These are phyloP conservation scores for Centella asiatica DNA, from an alignment of 129 eudicot genomes.

Conservation along the genomic window DNA sequence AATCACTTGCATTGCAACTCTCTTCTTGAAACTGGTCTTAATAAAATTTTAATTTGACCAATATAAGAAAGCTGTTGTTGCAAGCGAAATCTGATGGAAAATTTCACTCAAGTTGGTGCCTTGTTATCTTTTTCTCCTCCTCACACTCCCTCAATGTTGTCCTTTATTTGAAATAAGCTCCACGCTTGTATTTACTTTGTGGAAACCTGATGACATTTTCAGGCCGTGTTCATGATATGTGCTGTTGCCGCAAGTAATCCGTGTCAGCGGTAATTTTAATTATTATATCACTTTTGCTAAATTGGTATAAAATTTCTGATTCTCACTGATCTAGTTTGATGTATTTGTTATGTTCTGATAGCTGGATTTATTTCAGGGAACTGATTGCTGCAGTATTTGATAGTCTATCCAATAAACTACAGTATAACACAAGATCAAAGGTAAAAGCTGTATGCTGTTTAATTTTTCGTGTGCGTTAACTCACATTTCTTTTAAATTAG, in stretches of 20 bases:
- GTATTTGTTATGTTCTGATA: conserved; percentile 4
- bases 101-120: not conserved
- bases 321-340: conserved; percentile 1
- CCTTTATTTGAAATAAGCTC: not conserved
- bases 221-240: conserved; percentile 87
- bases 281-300: no score
- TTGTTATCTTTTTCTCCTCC: not conserved
- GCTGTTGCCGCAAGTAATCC: conserved; percentile 83
- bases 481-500: not conserved
- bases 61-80: not conserved
- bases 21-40: no score
- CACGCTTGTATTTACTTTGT: conserved; percentile 1
- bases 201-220: conserved; percentile 27
- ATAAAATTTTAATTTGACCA: not conserved
- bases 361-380: conserved; percentile 50
- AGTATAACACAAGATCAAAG: conserved; percentile 66
- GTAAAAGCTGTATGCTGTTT: conserved; percentile 19
- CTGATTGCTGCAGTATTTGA: conserved; percentile 62
- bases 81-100: not conserved
- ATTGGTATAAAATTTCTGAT: no score
- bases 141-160: not conserved
- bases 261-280: conserved; percentile 46
- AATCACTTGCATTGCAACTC: no score
- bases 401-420: conserved; percentile 61
- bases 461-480: no score